Base-by-base conservation (phyloP, 2,329 filamentous ascomycete species). In the Calonectria pteridis region DNA sequence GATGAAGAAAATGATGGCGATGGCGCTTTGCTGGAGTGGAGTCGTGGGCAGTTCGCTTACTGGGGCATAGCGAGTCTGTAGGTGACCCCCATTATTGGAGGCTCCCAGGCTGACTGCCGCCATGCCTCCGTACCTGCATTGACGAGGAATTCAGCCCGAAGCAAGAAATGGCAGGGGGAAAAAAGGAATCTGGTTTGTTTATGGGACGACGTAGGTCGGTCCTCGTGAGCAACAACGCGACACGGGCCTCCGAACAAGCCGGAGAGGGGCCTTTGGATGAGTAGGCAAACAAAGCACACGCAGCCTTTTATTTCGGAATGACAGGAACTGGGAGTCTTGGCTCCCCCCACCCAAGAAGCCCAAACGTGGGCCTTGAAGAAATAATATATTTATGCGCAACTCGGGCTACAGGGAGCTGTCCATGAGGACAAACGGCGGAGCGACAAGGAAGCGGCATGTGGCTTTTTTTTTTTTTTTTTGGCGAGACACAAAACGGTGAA, bases 1-100 rank as follows among this genome's bases (percentile, higher is more conserved):
- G 69, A 77, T 69, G 5, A 77, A 29, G 18, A 77, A 77, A 33
- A 78, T 73, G 23, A 79, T 77, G 28, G 73, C 77, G 14, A 75
- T 58, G 43, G 67, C 77, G 18, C 67, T 64, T 28, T 78, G 77
- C 63, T 79, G 77, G 0, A 75, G 62, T 1, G 69, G 16, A 13
- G 77, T 79, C 26, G 77, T 77, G 0, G 75, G 66, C 23, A 78
- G 29, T 16, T 77, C 28, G 3, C 62, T 67, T 23, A 73, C 43
- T 23, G 76, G 75, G 13, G 72, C 46, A 46, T 75, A 78, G 7
- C 69, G 75, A 33, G 65, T 29, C 51, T 50, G 50, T 46, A 78
- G 31, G 58, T 59, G 29, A 10, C 46, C 62, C 49, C 58, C 58
- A 3, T n/a, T 43, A n/a, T 18, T 14, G n/a, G 51, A 23, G 31